Base-by-base conservation (phyloP, 257 asterid genomes). In the Fraxinus quadrangulata region DNA sequence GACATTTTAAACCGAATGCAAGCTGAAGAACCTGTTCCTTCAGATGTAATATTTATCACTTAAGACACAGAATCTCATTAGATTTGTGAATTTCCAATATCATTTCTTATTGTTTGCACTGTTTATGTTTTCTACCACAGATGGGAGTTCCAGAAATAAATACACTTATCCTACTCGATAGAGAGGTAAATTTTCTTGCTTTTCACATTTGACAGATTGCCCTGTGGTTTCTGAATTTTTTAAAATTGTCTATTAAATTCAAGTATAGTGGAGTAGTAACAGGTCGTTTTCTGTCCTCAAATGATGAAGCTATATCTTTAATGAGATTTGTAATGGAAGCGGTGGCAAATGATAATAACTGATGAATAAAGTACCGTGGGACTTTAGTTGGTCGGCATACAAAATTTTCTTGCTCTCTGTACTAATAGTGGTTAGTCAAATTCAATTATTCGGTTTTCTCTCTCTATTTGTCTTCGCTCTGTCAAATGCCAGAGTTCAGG, bases 1-100 rank as follows among this genome's bases (percentile, higher is more conserved):
- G 98, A 93, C 83, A 92, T 96, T 82, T 80, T 96, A 84, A 87
- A 82, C 79, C 91, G 94, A 81, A 90, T 96, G 97, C 98, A 93
- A 88, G 84, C 83, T 75, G 97, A 96, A 93, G 97, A 96, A 79
- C 97, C 99, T 75, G 95, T 88, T 74, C 78, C 84, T 36, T 83
- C 97, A 30, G 96, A 93, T 81, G 99, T 93, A 90, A 84, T 54
- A 2, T 54, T 16, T 75, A 75, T 79, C 70, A 40, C 69, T 56
- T 73, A 33, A 47, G 70, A 51, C 71, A 71, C 65, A 69, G 45
- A 70, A 49, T 74, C 67, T 26, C 34, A 73, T 70, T 42, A 39
- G 39, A 72, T 26, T 70, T 39, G 17, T 56, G 71, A 33, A 76
- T 14, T 23, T 47, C 54, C 51, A 31, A 40, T 73, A 69, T 47